Percentiles rank a stretch among this genome's conserved stretches.
Conservation (phyloP, 306 rosid genomes). For the Sphenostylis stenocarpa region DNA sequence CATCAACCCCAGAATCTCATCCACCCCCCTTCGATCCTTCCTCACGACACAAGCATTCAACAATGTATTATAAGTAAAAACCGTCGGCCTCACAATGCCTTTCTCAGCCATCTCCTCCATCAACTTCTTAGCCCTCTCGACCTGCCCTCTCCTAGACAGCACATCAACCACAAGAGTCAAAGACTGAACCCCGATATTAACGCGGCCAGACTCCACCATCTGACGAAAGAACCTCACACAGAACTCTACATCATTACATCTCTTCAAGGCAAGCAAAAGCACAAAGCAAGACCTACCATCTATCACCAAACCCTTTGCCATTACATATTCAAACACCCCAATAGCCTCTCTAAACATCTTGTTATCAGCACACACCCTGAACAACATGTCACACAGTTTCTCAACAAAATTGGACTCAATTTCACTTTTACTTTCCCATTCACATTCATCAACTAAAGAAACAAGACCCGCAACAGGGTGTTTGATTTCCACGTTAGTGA, state of each 20-base stretch:
- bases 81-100: slow-evolving; percentile 56
- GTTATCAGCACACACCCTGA: slow-evolving; percentile 64
- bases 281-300: slow-evolving; percentile 84
- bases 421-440: neutral
- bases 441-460: slow-evolving; percentile 42
- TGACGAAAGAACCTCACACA: slow-evolving; percentile 47
- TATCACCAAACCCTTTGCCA: slow-evolving; percentile 46
- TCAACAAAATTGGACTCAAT: slow-evolving; percentile 30
- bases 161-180: slow-evolving; percentile 66
- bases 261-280: slow-evolving; percentile 68
- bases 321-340: slow-evolving; percentile 52
- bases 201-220: slow-evolving; percentile 56
- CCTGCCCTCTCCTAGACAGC: slow-evolving; percentile 59
- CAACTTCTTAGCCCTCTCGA: slow-evolving; percentile 56
- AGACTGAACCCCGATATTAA: slow-evolving; percentile 56
- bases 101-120: slow-evolving; percentile 50
- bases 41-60: slow-evolving; percentile 51
- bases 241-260: slow-evolving; percentile 39
- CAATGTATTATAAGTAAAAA: slow-evolving; percentile 64
- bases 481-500: slow-evolving; percentile 20
- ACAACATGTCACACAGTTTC: slow-evolving; percentile 70
- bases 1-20: slow-evolving; percentile 60
- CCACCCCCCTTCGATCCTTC: slow-evolving; percentile 48
- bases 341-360: slow-evolving; percentile 62
- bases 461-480: slow-evolving; percentile 31